phyloP scores from a whole-genome alignment of 257 asterid species.

The Echites panduratus region DNA sequence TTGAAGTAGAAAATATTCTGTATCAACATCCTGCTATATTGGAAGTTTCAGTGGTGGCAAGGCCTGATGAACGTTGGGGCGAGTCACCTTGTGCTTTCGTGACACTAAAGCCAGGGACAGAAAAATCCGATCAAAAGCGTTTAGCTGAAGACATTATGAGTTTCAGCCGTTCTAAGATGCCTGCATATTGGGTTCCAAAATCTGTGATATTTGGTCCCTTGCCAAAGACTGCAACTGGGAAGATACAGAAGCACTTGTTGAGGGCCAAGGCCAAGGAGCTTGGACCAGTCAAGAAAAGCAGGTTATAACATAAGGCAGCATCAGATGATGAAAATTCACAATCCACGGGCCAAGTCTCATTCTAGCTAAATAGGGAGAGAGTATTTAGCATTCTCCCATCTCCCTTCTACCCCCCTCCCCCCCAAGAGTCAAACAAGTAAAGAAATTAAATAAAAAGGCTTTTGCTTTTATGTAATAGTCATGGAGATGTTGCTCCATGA shows the following conservation, averaged over 20 bases:
- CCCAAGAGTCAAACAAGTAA: not conserved
- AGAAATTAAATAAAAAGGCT: not conserved
- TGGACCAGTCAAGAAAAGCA: constrained; percentile 75
- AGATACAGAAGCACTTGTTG: constrained; percentile 85
- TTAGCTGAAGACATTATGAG: constrained; percentile 69
- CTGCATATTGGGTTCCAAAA: constrained; percentile 78
- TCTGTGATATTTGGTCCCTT: constrained; percentile 77
- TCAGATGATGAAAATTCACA: not conserved
- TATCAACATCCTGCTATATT: constrained; percentile 70
- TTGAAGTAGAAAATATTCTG: constrained; percentile 81
- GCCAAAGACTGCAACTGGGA: constrained; percentile 97
- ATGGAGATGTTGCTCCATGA: not conserved
- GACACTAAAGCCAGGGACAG: constrained; percentile 50
- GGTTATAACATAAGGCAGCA: constrained; percentile 26
- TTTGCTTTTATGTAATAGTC: not conserved
- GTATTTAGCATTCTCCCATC: not conserved
- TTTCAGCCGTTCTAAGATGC: constrained; percentile 74
- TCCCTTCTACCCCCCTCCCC: not conserved
- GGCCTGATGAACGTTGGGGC: constrained; percentile 91
- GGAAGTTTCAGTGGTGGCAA: constrained; percentile 84
- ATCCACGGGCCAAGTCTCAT: not conserved
- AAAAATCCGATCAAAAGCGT: constrained; percentile 29
- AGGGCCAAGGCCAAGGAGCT: constrained; percentile 84
- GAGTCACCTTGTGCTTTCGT: constrained; percentile 96
- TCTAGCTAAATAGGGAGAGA: not conserved